Evolutionary conservation across 345 rosid species (phyloP).

Genomic region (Zanthoxylum bungeanum): DNA sequence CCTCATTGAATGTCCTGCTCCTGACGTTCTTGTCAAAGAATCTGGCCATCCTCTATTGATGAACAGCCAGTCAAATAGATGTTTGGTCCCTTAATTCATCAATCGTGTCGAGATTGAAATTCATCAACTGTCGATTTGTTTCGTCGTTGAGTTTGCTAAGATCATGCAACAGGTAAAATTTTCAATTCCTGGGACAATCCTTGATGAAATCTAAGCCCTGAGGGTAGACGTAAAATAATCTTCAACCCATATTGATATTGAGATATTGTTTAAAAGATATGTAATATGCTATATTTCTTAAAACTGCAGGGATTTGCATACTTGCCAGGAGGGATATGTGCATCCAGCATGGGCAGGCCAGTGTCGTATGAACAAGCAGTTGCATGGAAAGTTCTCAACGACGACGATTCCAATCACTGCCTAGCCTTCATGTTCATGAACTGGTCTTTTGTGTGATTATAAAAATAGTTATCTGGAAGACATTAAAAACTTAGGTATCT

Average conservation of each 20-base stretch:
- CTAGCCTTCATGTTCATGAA: conserved; percentile 76
- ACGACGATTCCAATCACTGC: conserved; percentile 71
- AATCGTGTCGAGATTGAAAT: too few species aligned
- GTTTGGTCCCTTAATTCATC: too few species aligned
- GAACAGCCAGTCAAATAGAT: too few species aligned
- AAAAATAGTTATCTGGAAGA: background rate
- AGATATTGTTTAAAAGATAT: background rate
- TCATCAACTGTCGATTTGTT: too few species aligned
- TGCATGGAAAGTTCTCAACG: conserved; percentile 87
- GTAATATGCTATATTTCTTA: background rate
- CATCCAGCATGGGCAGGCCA: conserved; percentile 88
- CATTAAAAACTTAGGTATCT: conserved; percentile 14
- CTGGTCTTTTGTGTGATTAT: conserved; percentile 79
- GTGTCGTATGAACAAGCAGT: conserved; percentile 77
- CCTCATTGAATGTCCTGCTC: too few species aligned
- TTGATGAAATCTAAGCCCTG: too few species aligned
- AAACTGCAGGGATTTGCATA: conserved; percentile 65
- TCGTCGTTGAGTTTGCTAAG: conserved; percentile 81
- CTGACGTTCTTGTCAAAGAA: too few species aligned
- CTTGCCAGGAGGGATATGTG: conserved; percentile 73
- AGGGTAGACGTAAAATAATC: background rate
- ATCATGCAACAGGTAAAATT: conserved; percentile 84
- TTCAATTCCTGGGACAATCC: background rate
- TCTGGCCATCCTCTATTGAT: too few species aligned
- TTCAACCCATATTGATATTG: background rate